Evolutionary conservation across 2,329 filamentous ascomycete genomes (phyloP).

Genomic region (Ceratocystis alfenasii): DNA sequence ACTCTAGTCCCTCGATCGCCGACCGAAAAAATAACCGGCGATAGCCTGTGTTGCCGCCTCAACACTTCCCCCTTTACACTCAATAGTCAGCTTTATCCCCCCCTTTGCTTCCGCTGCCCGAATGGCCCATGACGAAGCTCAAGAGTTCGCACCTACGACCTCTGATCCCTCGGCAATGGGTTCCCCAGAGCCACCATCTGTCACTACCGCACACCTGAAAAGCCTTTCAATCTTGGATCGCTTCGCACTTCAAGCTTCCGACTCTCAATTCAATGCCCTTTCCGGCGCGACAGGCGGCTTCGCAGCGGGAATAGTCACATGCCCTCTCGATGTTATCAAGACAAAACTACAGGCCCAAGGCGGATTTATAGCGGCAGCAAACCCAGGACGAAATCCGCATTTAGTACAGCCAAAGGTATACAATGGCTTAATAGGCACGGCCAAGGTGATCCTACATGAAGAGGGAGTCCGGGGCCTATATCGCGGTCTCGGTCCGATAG

Average conservation of each 20-base stretch:
- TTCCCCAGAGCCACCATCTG: slow-evolving; percentile 34
- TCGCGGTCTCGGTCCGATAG: slow-evolving; percentile 82
- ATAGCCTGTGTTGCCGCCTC: not conserved
- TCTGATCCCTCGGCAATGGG: slow-evolving; percentile 20
- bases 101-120: slow-evolving; percentile 3
- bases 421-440: slow-evolving; percentile 76
- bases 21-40: slow-evolving; percentile 8
- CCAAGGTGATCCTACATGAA: slow-evolving; percentile 69
- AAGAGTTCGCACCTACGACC: slow-evolving; percentile 19
- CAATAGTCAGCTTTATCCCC: not conserved
- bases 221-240: slow-evolving; percentile 38
- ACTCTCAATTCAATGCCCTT: slow-evolving; percentile 65
- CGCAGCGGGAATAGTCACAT: slow-evolving; percentile 86
- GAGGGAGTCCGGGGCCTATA: slow-evolving; percentile 88
- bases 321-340: slow-evolving; percentile 96
- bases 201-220: slow-evolving; percentile 36
- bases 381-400: slow-evolving; percentile 38
- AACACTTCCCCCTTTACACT: not conserved
- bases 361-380: slow-evolving; percentile 46
- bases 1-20: not conserved
- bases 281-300: slow-evolving; percentile 83
- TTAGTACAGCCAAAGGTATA: slow-evolving; percentile 53
- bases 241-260: slow-evolving; percentile 45
- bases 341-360: slow-evolving; percentile 95
- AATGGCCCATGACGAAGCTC: slow-evolving; percentile 22